phyloP scores from a whole-genome alignment of 169 alveolate genomes.

The Plasmodium gonderi region DNA sequence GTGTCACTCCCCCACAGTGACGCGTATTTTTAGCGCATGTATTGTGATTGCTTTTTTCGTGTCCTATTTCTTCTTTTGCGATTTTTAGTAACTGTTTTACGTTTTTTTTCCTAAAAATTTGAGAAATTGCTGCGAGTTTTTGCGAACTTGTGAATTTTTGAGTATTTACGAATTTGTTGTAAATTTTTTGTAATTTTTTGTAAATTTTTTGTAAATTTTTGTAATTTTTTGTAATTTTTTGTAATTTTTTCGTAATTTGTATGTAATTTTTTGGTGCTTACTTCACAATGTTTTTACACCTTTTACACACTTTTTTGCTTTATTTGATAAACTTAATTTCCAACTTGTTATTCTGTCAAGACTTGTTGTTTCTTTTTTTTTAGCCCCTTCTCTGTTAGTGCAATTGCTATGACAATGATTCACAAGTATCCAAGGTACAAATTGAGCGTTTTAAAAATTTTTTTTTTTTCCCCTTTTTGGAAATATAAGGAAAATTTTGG shows the following conservation, averaged over 20 bases:
- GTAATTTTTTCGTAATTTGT: no score
- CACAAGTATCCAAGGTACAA: neutral
- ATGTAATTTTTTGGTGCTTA: neutral
- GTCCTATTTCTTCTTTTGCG: neutral
- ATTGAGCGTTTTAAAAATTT: neutral
- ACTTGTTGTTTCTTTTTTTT: neutral
- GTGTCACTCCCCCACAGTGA: no score
- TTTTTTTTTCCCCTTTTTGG: neutral
- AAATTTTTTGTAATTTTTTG: no score
- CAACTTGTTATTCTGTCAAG: neutral
- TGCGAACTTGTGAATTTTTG: no score
- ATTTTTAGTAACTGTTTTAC: neutral
- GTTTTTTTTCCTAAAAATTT: neutral
- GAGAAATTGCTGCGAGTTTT: neutral
- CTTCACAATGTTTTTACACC: neutral
- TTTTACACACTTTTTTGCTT: neutral
- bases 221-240: no score
- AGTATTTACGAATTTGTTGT: no score
- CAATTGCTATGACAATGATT: neutral
- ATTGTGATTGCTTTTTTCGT: neutral
- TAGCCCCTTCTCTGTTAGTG: neutral
- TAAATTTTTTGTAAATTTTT: no score
- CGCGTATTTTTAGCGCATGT: neutral
- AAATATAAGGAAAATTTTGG: neutral
- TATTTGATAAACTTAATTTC: neutral